Evolutionary conservation across 2,329 filamentous ascomycete species (phyloP).

Genomic region (Orbilia blumenaviensis): DNA sequence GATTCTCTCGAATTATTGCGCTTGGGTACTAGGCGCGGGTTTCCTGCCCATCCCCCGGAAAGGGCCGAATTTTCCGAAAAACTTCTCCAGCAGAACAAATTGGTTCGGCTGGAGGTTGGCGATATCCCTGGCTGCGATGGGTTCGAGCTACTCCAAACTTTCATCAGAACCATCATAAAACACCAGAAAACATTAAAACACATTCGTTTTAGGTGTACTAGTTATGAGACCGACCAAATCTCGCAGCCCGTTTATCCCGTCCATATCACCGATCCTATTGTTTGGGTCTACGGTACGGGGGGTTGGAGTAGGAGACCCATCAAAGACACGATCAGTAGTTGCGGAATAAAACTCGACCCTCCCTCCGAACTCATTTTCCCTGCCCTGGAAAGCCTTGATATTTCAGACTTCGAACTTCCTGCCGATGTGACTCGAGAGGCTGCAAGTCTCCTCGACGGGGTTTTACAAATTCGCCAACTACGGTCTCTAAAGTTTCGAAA

Average conservation of each 20-base stretch:
- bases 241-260: too few species aligned
- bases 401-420: constrained; percentile 1
- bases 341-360: background rate
- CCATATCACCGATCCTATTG: too few species aligned
- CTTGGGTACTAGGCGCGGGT: background rate
- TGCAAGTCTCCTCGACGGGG: background rate
- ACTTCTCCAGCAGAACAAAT: background rate
- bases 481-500: background rate
- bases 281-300: too few species aligned
- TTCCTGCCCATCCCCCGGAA: too few species aligned
- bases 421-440: background rate
- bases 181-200: constrained; percentile 8
- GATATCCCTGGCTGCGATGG: background rate
- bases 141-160: background rate
- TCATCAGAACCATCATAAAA: background rate
- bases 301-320: background rate
- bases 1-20: background rate
- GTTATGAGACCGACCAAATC: background rate
- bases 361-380: background rate
- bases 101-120: background rate
- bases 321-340: background rate
- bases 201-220: background rate
- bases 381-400: background rate
- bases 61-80: background rate
- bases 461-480: background rate